Percentiles rank a stretch among this genome's conserved stretches.
phyloP scores from a whole-genome alignment of 2,329 filamentous ascomycete species.

The Epichloe glyceriae region DNA sequence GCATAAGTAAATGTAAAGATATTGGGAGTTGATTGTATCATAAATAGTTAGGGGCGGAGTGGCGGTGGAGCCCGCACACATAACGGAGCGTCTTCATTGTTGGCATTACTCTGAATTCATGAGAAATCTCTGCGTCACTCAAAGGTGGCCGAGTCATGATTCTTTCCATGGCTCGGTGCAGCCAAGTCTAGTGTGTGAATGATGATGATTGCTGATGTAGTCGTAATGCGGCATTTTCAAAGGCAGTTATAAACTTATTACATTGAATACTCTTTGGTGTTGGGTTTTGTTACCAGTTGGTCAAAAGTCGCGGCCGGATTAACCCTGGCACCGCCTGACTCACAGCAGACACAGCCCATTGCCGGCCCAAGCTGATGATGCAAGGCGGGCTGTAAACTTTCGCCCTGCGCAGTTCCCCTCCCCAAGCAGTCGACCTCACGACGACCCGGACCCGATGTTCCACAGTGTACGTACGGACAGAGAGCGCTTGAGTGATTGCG shows the following conservation, averaged over 20 bases:
- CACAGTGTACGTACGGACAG: background rate
- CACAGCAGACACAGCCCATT: background rate
- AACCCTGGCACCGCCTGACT: background rate
- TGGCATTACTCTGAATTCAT: too few relatives aligned
- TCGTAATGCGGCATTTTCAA: too few relatives aligned
- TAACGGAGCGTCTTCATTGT: too few relatives aligned
- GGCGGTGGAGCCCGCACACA: too few relatives aligned
- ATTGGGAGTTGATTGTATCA: background rate
- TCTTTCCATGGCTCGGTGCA: too few relatives aligned
- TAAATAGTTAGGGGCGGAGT: background rate
- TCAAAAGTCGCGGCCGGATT: constrained; percentile 1
- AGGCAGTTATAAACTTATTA: too few relatives aligned
- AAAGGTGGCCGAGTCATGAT: too few relatives aligned
- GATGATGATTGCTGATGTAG: too few relatives aligned
- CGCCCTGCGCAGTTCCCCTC: constrained; percentile 22
- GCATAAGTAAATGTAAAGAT: constrained; percentile 1
- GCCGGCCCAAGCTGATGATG: background rate
- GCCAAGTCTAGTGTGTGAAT: too few relatives aligned
- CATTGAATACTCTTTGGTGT: too few relatives aligned
- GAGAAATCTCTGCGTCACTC: too few relatives aligned
- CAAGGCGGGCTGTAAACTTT: constrained; percentile 9
- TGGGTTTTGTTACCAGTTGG: too few relatives aligned
- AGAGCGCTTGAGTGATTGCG: background rate
- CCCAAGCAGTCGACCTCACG: constrained; percentile 22
- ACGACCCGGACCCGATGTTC: constrained; percentile 12